Evolutionary conservation across 768 basidiomycete species (phyloP), one percentile per base, ranked within the genome.

Genomic region (Naematelia aurantialba): DNA sequence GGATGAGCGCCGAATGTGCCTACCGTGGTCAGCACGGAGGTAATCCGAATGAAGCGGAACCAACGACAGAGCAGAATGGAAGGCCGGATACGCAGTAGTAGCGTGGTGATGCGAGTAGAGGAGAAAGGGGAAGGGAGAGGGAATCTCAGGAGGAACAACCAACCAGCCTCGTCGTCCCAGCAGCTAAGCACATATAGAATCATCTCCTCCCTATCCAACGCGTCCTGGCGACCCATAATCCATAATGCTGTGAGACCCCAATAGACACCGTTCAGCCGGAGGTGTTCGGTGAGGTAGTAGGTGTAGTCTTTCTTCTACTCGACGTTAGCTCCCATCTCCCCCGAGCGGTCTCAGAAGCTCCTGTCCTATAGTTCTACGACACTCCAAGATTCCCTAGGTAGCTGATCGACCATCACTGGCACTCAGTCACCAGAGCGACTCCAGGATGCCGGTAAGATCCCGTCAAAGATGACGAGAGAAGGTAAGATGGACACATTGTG

Each of bases 1-100:
- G 94, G 93, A 72, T 93, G 89, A 22, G 93, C 87, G 0, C 91
- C 89, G 66, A 94, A 99, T 14, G 81, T 91, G 45, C 94, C 94
- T 96, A 44, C 17, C 5, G 42, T 12, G 12, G 12, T 44, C 42
- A 44, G 19, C 12, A 19, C 12, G 42, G 19, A 44, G 42, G 42
- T 44, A 44, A 44, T 19, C 42, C 12, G 42, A 44, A 12, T 12
- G 12, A 19, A 12, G 19, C 12, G 12, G 42, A 44, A 19, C 12
- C 12, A 44, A 19, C 19, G 12, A 44, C 19, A 12, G 12, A 44
- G 19, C 19, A 19, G 42, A 44, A 44, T 44, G 42, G 19, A 44
- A 44, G 19, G 19, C 19, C 42, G 19, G 42, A 44, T 44, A 44
- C 19, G 12, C 12, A 44, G 19, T 12, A 44, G 42, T 12, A 44